Conservation (phyloP, 148 eudicot genomes). For the Spergularia marina region DNA sequence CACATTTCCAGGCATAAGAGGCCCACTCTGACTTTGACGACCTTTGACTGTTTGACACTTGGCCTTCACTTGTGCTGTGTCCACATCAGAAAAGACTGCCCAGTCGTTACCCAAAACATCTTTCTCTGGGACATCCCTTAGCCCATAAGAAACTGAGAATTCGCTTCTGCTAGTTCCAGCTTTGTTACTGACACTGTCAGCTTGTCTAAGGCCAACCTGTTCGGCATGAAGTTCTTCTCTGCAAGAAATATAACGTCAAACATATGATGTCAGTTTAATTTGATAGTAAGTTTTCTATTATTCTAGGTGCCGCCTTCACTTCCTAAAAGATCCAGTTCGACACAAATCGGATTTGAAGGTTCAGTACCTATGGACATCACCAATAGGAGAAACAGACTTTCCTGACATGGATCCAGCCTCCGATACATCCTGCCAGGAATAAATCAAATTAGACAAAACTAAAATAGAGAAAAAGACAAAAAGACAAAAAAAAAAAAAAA, state of each 20-base stretch:
- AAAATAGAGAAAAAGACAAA: neutral
- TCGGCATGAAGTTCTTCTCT: constrained; percentile 47
- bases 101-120: constrained; percentile 43
- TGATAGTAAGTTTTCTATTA: neutral
- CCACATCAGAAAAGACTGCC: constrained; percentile 43
- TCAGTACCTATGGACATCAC: constrained; percentile 40
- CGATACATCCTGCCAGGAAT: constrained; percentile 46
- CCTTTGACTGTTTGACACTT: constrained; percentile 45
- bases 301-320: neutral
- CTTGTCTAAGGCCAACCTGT: constrained; percentile 21
- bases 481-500: too few relatives aligned
- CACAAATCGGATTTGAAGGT: constrained; percentile 7
- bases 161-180: constrained; percentile 43
- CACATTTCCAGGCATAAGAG: constrained; percentile 70
- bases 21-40: constrained; percentile 83
- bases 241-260: constrained; percentile 18
- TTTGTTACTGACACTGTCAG: constrained; percentile 35
- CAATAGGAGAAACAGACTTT: constrained; percentile 31
- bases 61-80: constrained; percentile 39
- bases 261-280: neutral
- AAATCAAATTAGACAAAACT: constrained; percentile 10
- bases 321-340: neutral
- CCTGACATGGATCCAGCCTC: constrained; percentile 37
- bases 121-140: constrained; percentile 40
- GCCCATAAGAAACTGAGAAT: constrained; percentile 31